A percentile compares a stretch with the other conserved stretches of the same genome.
phyloP scores from a whole-genome alignment of 441 rosid genomes.

The Metrosideros polymorpha region DNA sequence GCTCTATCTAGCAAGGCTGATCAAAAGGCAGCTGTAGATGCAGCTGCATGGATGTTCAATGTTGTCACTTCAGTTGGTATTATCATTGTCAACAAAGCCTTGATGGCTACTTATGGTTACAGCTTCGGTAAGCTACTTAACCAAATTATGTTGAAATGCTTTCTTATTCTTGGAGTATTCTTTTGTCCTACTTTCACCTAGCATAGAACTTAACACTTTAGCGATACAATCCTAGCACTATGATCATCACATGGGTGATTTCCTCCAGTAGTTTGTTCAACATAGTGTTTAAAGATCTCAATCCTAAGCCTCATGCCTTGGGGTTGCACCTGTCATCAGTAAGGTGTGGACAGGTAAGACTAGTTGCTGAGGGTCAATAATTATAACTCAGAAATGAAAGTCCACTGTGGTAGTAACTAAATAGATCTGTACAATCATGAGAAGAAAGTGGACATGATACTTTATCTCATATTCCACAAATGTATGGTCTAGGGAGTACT shows the following conservation, averaged over 20 bases:
- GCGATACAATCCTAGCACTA: background rate
- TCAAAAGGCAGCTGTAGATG: conserved; percentile 59
- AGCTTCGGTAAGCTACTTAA: conserved; percentile 43
- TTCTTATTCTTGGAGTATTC: background rate
- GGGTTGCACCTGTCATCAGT: background rate
- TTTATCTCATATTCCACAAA: background rate
- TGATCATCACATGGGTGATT: background rate
- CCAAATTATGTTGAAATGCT: background rate
- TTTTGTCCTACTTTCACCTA: background rate
- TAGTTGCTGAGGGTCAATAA: background rate
- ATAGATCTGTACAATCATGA: background rate
- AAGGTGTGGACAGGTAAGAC: background rate
- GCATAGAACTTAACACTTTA: background rate
- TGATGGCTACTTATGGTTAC: conserved; percentile 76
- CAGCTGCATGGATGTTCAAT: conserved; percentile 81
- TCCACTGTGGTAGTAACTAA: background rate
- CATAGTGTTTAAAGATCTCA: background rate
- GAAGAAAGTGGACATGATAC: background rate
- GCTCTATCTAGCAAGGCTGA: conserved; percentile 50
- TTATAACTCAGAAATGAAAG: background rate
- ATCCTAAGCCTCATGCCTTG: background rate
- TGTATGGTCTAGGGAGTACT: background rate
- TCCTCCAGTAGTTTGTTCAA: background rate
- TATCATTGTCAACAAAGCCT: conserved; percentile 65
- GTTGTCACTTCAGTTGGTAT: conserved; percentile 74